A percentile compares a stretch with the other conserved stretches of the same genome.
Evolutionary conservation across 2,329 filamentous ascomycete genomes (phyloP).

Genomic region (Phialophora tarda): DNA sequence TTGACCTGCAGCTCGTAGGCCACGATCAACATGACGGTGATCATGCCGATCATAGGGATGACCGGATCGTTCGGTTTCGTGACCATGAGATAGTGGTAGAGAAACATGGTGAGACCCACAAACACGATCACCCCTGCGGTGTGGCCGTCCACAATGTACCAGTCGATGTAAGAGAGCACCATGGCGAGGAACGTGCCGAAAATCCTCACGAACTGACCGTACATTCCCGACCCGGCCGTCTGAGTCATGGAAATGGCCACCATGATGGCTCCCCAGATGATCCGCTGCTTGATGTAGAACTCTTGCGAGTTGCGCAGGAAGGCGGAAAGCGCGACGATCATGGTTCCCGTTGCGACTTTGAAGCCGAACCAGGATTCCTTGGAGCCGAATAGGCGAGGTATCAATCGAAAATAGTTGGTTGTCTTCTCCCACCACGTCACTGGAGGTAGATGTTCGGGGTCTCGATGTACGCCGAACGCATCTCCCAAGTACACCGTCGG

Average conservation of each 20-base stretch:
- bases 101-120: slow-evolving; percentile 29
- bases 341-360: slow-evolving; percentile 72
- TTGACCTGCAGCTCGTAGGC: slow-evolving; percentile 76
- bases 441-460: slow-evolving; percentile 76
- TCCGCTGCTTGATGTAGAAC: slow-evolving; percentile 73
- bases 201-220: slow-evolving; percentile 72
- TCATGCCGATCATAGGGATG: slow-evolving; percentile 64
- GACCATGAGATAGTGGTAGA: slow-evolving; percentile 69
- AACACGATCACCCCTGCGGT: slow-evolving; percentile 70
- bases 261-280: slow-evolving; percentile 81
- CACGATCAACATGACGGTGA: slow-evolving; percentile 67
- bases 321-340: slow-evolving; percentile 71
- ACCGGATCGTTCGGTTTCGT: slow-evolving; percentile 69
- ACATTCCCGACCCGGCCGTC: slow-evolving; percentile 71
- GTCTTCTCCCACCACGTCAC: slow-evolving; percentile 64
- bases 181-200: slow-evolving; percentile 71
- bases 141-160: slow-evolving; percentile 73
- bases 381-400: slow-evolving; percentile 70
- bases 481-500: slow-evolving; percentile 68
- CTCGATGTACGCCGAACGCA: slow-evolving; percentile 55
- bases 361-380: slow-evolving; percentile 73
- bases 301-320: slow-evolving; percentile 67
- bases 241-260: slow-evolving; percentile 72
- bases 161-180: slow-evolving; percentile 68
- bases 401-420: slow-evolving; percentile 65